Evolutionary conservation across 352 stramenopile species (phyloP), one percentile per base, ranked within the genome.

Genomic region (Globisporangium spinosum): DNA sequence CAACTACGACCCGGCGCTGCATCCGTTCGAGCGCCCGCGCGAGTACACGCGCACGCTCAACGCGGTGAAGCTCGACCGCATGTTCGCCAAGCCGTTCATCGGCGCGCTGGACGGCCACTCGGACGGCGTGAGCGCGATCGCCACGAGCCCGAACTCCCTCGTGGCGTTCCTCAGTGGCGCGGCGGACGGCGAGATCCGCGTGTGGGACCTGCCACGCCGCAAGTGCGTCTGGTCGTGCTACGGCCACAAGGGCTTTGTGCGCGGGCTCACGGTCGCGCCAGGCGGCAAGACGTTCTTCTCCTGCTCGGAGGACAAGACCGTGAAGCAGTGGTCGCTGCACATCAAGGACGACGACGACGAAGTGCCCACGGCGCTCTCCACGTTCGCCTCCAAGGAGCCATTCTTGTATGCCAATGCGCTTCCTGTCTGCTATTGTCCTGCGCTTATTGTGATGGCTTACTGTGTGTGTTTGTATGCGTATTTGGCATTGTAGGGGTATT

Each of bases 71-170:
- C 83, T 99, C 45, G 96, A 99, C 73, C 95, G 97, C 6, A 90
- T 99, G 79, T 99, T 99, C 83, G 98, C 98, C 58, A 98, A 98
- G 75, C 98, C 98, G 3, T 98, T 99, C 67, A 73, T 99, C 9
- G 97, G 96, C 29, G 96, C 98, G 65, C 75, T 99, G 40, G 95
- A 99, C 59, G 98, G 97, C 35, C 98, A 99, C 77, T 90, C 83
- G 59, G 98, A 99, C 82, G 92, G 95, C 23, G 94, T 99, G 20
- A 98, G 92, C 60, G 93, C 88, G 58, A 79, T 98, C 29, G 93
- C 92, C 34, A 91, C 91, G 25, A 98, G 86, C 71, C 89, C 92
- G 17, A 97, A 85, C 55, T 97, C 87, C 69, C 82, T 99, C 4
- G 85, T 94, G 45, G 78, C 85, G 35, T 94, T 94, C 64, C 70